A percentile compares a stretch with the other conserved stretches of the same genome.
These are phyloP conservation scores for Tetracladium marchalianum DNA, from an alignment of 495 filamentous ascomycete genomes.

Conservation along the genomic window DNA sequence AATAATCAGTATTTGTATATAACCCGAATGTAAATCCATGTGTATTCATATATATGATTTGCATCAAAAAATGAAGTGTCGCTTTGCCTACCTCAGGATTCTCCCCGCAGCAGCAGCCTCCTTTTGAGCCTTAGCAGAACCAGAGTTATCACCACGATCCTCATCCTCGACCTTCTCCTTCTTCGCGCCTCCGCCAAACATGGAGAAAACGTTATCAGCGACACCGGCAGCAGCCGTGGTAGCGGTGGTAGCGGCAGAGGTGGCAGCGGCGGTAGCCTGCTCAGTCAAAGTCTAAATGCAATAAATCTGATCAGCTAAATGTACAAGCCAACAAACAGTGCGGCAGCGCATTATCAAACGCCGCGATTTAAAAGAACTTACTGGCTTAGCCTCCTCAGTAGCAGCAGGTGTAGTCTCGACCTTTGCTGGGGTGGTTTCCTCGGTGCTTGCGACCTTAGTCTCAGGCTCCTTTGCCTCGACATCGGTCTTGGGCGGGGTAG, in stretches of 20 bases:
- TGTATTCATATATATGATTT: neutral
- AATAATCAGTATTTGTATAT: neutral
- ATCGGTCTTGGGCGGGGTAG: constrained; percentile 15
- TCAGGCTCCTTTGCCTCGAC: constrained; percentile 6
- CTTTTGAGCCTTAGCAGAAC: constrained; percentile 78
- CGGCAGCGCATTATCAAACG: no score
- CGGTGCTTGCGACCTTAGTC: constrained; percentile 7
- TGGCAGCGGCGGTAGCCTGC: constrained; percentile 29
- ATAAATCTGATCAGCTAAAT: constrained; percentile 13
- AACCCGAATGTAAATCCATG: neutral
- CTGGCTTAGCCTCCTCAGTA: constrained; percentile 36
- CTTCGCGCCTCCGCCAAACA: constrained; percentile 96
- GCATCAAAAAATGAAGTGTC: neutral
- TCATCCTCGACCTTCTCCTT: constrained; percentile 64
- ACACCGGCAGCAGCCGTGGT: constrained; percentile 40
- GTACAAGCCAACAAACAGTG: constrained; percentile 27
- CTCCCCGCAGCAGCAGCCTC: constrained; percentile 49
- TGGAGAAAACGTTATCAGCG: constrained; percentile 77
- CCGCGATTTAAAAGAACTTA: constrained; percentile 19
- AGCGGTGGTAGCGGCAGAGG: constrained; percentile 32
- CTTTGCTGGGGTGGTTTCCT: neutral
- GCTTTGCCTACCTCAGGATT: constrained; percentile 20
- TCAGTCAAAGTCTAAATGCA: constrained; percentile 29
- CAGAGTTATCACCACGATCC: constrained; percentile 68
- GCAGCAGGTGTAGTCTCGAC: constrained; percentile 16